Evolutionary conservation across 345 rosid species (phyloP).

Genomic region (Adansonia digitata): DNA sequence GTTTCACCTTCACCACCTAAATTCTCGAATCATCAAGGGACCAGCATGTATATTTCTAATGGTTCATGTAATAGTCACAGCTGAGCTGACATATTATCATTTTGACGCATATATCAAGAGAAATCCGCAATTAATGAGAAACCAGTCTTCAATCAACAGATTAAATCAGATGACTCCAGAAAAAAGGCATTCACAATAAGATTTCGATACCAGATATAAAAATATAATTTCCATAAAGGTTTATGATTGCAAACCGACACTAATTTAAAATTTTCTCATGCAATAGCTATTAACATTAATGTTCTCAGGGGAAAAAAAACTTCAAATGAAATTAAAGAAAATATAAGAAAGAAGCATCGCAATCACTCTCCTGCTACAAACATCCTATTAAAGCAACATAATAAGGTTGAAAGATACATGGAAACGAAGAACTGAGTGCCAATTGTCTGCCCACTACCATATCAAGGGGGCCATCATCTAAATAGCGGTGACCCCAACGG

Average conservation of each 20-base stretch:
- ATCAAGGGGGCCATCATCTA: slow-evolving; percentile 20
- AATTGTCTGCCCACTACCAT: slow-evolving; percentile 26
- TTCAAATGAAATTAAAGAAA: slow-evolving; percentile 22
- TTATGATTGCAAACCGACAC: slow-evolving; percentile 40
- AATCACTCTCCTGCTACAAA: slow-evolving; percentile 51
- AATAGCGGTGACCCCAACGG: background rate
- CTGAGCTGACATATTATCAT: background rate
- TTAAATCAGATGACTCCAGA: background rate
- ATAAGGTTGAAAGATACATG: slow-evolving; percentile 28
- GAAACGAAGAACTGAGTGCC: slow-evolving; percentile 19
- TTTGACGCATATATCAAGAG: background rate
- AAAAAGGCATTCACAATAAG: background rate
- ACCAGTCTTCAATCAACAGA: background rate
- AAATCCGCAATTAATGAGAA: background rate
- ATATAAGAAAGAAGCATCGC: slow-evolving; percentile 34
- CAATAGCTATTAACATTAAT: slow-evolving; percentile 50
- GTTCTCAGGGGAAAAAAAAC: slow-evolving; percentile 20
- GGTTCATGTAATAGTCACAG: background rate
- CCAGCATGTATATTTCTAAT: background rate
- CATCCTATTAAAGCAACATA: slow-evolving; percentile 33
- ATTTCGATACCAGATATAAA: slow-evolving; percentile 21
- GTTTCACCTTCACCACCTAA: background rate
- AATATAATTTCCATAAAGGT: slow-evolving; percentile 22
- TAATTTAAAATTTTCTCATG: slow-evolving; percentile 38
- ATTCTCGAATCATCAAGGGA: background rate